These are phyloP conservation scores for Hyphodiscus hymeniophilus DNA, from an alignment of 495 filamentous ascomycete species.

Conservation along the genomic window DNA sequence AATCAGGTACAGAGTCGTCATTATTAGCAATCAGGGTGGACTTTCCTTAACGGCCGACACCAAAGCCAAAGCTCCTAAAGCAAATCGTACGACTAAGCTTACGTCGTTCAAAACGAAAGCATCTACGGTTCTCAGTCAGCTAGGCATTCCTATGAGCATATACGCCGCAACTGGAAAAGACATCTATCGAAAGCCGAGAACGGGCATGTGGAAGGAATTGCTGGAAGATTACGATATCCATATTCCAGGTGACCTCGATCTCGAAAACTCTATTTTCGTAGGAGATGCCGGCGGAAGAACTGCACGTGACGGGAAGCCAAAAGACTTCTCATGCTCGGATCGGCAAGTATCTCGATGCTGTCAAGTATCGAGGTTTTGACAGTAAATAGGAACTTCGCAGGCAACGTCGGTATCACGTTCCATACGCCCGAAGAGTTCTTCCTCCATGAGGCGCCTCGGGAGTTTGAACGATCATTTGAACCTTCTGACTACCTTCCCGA, in stretches of 20 bases:
- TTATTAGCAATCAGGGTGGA: slow-evolving; percentile 85
- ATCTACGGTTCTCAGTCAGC: slow-evolving; percentile 54
- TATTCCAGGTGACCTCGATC: slow-evolving; percentile 51
- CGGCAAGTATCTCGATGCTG: slow-evolving; percentile 36
- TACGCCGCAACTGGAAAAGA: slow-evolving; percentile 83
- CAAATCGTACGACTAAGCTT: slow-evolving; percentile 46
- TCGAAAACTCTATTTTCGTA: slow-evolving; percentile 68
- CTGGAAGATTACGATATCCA: slow-evolving; percentile 64
- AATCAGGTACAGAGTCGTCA: slow-evolving; percentile 61
- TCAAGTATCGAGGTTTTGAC: slow-evolving; percentile 13
- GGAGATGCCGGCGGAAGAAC: slow-evolving; percentile 70
- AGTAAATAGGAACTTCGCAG: slow-evolving; percentile 58
- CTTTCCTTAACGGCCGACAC: slow-evolving; percentile 62
- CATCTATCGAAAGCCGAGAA: slow-evolving; percentile 74
- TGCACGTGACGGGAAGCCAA: slow-evolving; percentile 21
- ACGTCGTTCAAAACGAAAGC: slow-evolving; percentile 73
- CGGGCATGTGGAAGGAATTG: slow-evolving; percentile 85
- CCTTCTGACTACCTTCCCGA: slow-evolving; percentile 35
- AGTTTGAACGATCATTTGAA: slow-evolving; percentile 62
- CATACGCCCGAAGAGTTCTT: slow-evolving; percentile 90
- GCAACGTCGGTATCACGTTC: slow-evolving; percentile 73
- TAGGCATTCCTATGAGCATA: slow-evolving; percentile 69
- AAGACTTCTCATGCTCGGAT: slow-evolving; percentile 69
- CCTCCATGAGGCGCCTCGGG: slow-evolving; percentile 50
- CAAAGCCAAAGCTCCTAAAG: slow-evolving; percentile 64